Evolutionary conservation across 139 green algal genomes (phyloP).

Genomic region (Micractinium sp.): DNA sequence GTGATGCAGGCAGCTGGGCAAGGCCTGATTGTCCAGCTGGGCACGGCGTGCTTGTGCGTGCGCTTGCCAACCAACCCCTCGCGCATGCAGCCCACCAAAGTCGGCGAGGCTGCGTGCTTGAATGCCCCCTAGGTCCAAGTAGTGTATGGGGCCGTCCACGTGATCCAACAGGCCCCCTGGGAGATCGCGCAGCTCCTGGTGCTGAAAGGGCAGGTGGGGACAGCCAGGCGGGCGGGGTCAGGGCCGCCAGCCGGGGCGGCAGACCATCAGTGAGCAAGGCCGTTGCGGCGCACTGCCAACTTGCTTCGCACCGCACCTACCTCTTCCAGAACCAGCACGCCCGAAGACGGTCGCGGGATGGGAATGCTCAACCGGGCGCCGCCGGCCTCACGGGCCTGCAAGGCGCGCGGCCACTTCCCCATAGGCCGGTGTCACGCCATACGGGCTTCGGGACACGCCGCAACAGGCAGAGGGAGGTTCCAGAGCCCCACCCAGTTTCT

Average conservation of each 20-base stretch:
- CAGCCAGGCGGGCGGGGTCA: not conserved
- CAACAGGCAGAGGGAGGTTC: not conserved
- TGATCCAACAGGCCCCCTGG: constrained; percentile 8
- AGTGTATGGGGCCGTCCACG: constrained; percentile 15
- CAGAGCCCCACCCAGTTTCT: not conserved
- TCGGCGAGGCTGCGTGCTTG: not conserved
- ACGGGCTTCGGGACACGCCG: not conserved
- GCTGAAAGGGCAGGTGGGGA: not conserved
- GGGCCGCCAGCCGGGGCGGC: not conserved
- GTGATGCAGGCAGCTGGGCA: too few species aligned
- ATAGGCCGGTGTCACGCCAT: not conserved
- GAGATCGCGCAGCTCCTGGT: not conserved
- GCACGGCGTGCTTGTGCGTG: too few species aligned
- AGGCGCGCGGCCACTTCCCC: not conserved
- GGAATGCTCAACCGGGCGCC: too few species aligned
- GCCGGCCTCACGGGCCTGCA: not conserved
- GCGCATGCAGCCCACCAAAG: not conserved
- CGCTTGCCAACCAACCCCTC: too few species aligned
- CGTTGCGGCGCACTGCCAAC: not conserved
- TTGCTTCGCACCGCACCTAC: not conserved
- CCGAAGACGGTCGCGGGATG: not conserved
- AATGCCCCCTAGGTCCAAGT: not conserved
- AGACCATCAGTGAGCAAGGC: not conserved
- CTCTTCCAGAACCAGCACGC: constrained; percentile 15
- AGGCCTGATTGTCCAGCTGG: too few species aligned